Evolutionary conservation across 1,139 yeast species (phyloP).

Genomic region (Nakaseomyces uthaithaninus): DNA sequence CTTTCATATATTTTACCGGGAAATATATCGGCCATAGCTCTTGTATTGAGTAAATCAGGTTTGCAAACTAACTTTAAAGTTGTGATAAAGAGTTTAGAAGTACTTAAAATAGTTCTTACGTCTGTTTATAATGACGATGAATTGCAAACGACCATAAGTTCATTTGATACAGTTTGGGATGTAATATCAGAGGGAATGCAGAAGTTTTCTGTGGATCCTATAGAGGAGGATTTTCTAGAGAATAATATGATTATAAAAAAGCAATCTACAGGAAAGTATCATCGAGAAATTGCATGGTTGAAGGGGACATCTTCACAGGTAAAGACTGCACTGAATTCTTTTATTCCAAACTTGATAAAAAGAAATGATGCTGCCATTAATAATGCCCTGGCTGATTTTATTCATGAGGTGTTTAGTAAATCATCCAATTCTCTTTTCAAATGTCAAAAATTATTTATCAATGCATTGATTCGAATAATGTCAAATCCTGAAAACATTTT

Average conservation of each 20-base stretch:
- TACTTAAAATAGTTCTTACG: constrained; percentile 33
- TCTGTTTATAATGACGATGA: constrained; percentile 39
- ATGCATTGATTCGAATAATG: constrained; percentile 9
- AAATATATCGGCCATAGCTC: constrained; percentile 42
- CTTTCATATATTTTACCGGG: constrained; percentile 51
- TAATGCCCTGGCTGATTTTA: constrained; percentile 26
- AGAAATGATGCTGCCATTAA: constrained; percentile 20
- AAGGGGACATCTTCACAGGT: constrained; percentile 57
- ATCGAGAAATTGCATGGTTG: constrained; percentile 55
- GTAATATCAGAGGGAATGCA: neutral
- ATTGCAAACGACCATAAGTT: constrained; percentile 15
- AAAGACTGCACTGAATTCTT: constrained; percentile 32
- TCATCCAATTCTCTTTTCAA: constrained; percentile 15
- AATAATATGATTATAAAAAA: neutral
- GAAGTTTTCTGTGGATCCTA: neutral
- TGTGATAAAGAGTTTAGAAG: constrained; percentile 29
- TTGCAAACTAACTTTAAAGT: constrained; percentile 38
- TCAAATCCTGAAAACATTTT: neutral
- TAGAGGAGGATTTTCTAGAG: constrained; percentile 9
- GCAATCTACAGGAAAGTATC: constrained; percentile 15
- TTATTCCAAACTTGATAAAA: constrained; percentile 34
- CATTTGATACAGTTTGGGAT: neutral
- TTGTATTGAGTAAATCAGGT: constrained; percentile 36
- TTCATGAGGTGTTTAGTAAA: constrained; percentile 23
- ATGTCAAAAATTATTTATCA: constrained; percentile 16